Evolutionary conservation across 176 grass and related monocot species (phyloP).

Genomic region (Aegilops sharonensis): DNA sequence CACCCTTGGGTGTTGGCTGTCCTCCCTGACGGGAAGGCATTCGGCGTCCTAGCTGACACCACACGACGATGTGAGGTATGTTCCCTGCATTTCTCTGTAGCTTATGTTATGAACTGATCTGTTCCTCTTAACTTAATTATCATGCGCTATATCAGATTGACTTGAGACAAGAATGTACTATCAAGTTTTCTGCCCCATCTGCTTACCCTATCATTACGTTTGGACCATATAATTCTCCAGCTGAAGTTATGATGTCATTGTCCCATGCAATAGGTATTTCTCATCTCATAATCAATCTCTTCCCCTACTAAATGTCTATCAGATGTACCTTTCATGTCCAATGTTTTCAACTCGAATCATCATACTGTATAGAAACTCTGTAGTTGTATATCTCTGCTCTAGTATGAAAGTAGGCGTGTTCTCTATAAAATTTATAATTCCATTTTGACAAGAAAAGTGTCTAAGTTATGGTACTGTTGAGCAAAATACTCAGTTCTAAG

Average conservation of each 20-base stretch:
- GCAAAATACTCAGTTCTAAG: not conserved
- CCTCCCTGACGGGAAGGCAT: slow-evolving; percentile 73
- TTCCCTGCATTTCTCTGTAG: slow-evolving; percentile 7
- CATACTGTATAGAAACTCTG: not conserved
- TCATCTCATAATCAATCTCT: slow-evolving; percentile 27
- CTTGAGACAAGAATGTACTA: slow-evolving; percentile 56
- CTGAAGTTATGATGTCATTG: slow-evolving; percentile 69
- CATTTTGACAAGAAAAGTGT: slow-evolving; percentile 17
- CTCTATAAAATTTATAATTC: not conserved
- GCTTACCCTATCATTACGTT: slow-evolving; percentile 81
- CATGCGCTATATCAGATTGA: slow-evolving; percentile 58
- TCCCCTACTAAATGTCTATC: not conserved
- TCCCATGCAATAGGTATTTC: slow-evolving; percentile 80
- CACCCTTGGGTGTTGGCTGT: slow-evolving; percentile 95
- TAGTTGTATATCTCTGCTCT: not conserved
- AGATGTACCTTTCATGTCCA: slow-evolving; percentile 3
- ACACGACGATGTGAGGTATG: slow-evolving; percentile 78
- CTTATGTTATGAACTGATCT: not conserved
- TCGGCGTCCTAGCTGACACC: slow-evolving; percentile 89
- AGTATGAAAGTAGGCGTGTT: not conserved
- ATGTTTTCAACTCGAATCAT: not conserved
- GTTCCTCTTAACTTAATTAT: not conserved
- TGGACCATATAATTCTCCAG: slow-evolving; percentile 71
- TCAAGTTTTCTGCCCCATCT: slow-evolving; percentile 57
- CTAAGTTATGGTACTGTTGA: not conserved